A percentile compares a stretch with the other conserved stretches of the same genome.
phyloP scores from a whole-genome alignment of 2,329 filamentous ascomycete genomes.

The Sphaerulina populicola region DNA sequence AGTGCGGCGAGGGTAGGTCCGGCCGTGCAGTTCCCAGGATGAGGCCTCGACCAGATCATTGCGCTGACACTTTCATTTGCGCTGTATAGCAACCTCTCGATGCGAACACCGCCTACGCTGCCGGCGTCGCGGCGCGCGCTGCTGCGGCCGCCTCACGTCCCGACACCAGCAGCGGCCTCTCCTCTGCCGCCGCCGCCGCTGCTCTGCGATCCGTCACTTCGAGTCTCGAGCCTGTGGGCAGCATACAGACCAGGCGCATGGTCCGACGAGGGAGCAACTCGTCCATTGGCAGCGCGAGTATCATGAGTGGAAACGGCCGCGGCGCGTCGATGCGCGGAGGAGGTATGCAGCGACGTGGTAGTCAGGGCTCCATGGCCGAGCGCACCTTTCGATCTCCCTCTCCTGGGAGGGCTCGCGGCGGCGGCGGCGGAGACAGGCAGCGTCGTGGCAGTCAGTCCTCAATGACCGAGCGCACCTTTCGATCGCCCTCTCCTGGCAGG shows the following conservation, averaged over 20 bases:
- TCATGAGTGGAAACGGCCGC: conserved; percentile 20
- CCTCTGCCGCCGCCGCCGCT: conserved; percentile 76
- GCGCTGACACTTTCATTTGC: conserved; percentile 1
- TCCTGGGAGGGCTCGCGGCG: conserved; percentile 12
- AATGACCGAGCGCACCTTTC: conserved; percentile 83
- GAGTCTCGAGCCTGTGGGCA: conserved; percentile 68
- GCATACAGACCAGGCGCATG: conserved; percentile 82
- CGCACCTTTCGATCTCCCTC: conserved; percentile 65
- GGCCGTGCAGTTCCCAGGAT: neutral
- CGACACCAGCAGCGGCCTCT: conserved; percentile 58
- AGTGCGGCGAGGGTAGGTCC: conserved; percentile 14
- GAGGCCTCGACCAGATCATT: neutral
- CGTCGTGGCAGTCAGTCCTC: conserved; percentile 64
- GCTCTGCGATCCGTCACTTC: conserved; percentile 71
- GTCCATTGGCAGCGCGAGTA: conserved; percentile 50
- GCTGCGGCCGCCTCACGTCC: conserved; percentile 68
- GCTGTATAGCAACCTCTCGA: conserved; percentile 6
- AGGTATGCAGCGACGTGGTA: conserved; percentile 55
- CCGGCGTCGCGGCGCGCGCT: conserved; percentile 63
- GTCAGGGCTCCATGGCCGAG: conserved; percentile 76
- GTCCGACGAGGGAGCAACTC: conserved; percentile 64
- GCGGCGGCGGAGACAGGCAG: conserved; percentile 43
- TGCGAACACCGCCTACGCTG: conserved; percentile 37
- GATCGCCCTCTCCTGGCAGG: conserved; percentile 58
- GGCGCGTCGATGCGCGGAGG: conserved; percentile 33